Percentiles rank a stretch among this genome's conserved stretches.
phyloP scores from a whole-genome alignment of 305 asterid species.

The Fraxinus latifolia region DNA sequence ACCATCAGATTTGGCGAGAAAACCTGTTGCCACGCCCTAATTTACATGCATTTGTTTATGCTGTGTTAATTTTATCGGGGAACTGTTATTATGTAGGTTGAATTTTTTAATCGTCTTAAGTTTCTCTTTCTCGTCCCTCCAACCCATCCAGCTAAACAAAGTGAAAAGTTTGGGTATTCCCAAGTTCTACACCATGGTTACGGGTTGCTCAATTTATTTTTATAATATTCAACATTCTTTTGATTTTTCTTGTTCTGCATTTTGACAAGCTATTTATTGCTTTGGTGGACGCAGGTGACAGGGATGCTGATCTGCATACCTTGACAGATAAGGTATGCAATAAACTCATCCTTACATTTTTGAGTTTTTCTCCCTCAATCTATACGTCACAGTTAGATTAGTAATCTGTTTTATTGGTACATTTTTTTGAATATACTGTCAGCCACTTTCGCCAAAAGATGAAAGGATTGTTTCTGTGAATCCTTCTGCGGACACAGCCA shows the following conservation, averaged over 20 bases:
- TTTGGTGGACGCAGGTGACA: slow-evolving; percentile 57
- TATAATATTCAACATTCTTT: neutral
- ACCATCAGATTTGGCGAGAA: neutral
- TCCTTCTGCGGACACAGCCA: slow-evolving; percentile 64
- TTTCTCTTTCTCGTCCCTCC: neutral
- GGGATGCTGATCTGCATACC: slow-evolving; percentile 64
- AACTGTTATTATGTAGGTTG: neutral
- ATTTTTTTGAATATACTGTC: slow-evolving; percentile 40
- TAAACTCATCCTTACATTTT: slow-evolving; percentile 1
- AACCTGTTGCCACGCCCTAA: neutral
- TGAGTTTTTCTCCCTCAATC: slow-evolving; percentile 20
- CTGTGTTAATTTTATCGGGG: neutral
- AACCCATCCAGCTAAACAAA: neutral
- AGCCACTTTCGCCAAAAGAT: slow-evolving; percentile 80
- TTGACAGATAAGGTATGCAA: slow-evolving; percentile 73
- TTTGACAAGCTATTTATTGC: slow-evolving; percentile 27
- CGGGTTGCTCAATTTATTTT: neutral
- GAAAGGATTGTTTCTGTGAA: slow-evolving; percentile 69
- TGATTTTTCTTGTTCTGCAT: neutral
- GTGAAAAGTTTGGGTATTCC: neutral
- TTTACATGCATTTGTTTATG: neutral
- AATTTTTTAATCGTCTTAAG: neutral
- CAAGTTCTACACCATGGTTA: neutral
- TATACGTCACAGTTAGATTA: slow-evolving; percentile 29
- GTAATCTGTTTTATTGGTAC: slow-evolving; percentile 28